Conservation (phyloP, 2,329 filamentous ascomycete genomes). For the Verticillium zaregamsianum region DNA sequence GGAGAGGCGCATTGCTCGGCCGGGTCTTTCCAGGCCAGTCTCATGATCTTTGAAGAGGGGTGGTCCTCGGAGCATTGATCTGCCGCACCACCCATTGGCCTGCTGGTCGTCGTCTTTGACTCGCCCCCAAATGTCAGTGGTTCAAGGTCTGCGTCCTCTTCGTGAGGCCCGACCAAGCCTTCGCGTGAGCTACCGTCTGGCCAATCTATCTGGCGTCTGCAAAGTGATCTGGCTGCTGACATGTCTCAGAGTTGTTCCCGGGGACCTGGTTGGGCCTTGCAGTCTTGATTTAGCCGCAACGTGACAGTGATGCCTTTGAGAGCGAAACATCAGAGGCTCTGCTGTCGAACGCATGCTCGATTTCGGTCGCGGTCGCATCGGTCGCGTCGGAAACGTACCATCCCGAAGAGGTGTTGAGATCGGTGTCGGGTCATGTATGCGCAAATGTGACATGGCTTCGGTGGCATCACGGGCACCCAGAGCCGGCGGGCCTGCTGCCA, state of each 20-base stretch:
- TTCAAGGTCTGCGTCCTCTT: background rate
- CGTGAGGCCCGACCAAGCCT: background rate
- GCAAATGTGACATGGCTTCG: background rate
- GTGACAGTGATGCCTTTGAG: background rate
- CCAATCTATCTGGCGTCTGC: constrained; percentile 7
- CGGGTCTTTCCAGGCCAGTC: background rate
- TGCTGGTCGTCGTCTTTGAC: background rate
- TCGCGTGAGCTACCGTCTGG: background rate
- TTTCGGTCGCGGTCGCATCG: too few species aligned
- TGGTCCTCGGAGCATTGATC: background rate
- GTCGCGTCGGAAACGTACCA: too few species aligned
- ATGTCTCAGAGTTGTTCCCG: constrained; percentile 3
- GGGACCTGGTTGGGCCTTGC: constrained; percentile 3
- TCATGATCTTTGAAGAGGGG: background rate
- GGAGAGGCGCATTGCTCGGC: background rate
- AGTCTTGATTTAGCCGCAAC: background rate
- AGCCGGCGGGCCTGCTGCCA: background rate
- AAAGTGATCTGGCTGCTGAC: background rate
- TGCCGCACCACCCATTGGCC: background rate
- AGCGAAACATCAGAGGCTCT: too few species aligned
- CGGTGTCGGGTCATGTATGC: background rate
- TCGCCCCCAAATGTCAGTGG: background rate
- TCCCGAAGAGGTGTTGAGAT: background rate
- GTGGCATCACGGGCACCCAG: background rate
- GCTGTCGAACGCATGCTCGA: too few species aligned